These are phyloP conservation scores for Termitomyces sp. DNA, from an alignment of 768 basidiomycete species.

Conservation along the genomic window DNA sequence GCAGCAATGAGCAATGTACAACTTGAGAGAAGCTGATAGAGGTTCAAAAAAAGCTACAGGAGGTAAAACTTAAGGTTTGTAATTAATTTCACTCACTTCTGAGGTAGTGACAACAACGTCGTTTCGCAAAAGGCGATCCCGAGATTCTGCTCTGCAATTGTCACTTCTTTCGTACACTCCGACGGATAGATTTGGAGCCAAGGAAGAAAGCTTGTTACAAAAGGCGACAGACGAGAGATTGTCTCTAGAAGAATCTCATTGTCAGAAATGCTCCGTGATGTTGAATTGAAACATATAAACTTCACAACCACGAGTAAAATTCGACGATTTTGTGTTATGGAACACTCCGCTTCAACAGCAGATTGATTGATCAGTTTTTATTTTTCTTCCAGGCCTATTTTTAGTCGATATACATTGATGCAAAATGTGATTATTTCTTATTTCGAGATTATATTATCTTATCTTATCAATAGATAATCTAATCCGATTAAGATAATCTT, in stretches of 20 bases:
- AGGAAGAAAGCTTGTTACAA: background rate
- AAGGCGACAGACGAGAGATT: background rate
- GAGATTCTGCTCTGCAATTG: background rate
- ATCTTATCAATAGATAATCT: too few relatives aligned
- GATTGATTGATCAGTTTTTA: too few relatives aligned
- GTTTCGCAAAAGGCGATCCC: background rate
- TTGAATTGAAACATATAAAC: background rate
- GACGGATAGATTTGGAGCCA: background rate
- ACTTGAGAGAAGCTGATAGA: too few relatives aligned
- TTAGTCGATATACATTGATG: too few relatives aligned
- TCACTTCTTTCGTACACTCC: background rate
- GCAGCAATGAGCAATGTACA: too few relatives aligned
- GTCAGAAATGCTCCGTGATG: background rate
- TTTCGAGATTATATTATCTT: too few relatives aligned
- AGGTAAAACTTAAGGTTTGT: too few relatives aligned
- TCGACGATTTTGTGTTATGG: background rate
- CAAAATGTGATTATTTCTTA: too few relatives aligned
- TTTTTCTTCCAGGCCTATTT: too few relatives aligned
- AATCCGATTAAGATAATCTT: too few relatives aligned
- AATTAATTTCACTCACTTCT: conserved; percentile 29
- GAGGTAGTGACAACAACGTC: conserved; percentile 20
- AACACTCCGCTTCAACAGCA: background rate
- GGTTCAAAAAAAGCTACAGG: too few relatives aligned
- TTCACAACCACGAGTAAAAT: background rate
- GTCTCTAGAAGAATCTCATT: background rate